A percentile compares a stretch with the other conserved stretches of the same genome.
These are phyloP conservation scores for Uncinocarpus reesii DNA, from an alignment of 2,329 filamentous ascomycete species.

Conservation along the genomic window DNA sequence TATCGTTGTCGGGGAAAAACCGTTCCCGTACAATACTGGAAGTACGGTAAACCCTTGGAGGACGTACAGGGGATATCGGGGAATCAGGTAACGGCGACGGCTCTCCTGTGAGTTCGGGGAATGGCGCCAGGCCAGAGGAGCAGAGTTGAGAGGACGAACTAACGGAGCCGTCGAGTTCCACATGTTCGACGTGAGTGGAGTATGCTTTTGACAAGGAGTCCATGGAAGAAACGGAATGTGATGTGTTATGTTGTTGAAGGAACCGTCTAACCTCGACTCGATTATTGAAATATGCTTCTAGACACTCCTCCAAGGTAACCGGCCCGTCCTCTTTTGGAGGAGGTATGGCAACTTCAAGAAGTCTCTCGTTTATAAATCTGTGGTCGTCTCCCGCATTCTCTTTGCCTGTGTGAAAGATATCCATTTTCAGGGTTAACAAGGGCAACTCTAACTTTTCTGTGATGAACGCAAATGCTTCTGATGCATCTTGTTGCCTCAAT, in stretches of 20 bases:
- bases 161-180: constrained; percentile 32
- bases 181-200: constrained; percentile 34
- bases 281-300: constrained; percentile 93
- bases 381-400: constrained; percentile 77
- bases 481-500: constrained; percentile 83
- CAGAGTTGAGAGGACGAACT: constrained; percentile 15
- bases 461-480: constrained; percentile 90
- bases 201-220: constrained; percentile 32
- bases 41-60: constrained; percentile 17
- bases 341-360: constrained; percentile 85
- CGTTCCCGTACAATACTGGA: constrained; percentile 37
- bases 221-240: constrained; percentile 36
- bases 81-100: constrained; percentile 20
- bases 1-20: constrained; percentile 35
- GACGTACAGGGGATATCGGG: constrained; percentile 15
- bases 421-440: constrained; percentile 80
- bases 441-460: constrained; percentile 82
- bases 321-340: constrained; percentile 50
- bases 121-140: neutral
- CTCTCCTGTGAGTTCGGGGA: constrained; percentile 3
- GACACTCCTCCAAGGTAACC: constrained; percentile 76
- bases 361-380: constrained; percentile 82
- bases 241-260: constrained; percentile 51
- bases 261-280: constrained; percentile 79
- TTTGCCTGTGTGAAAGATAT: constrained; percentile 85